phyloP scores from a whole-genome alignment of 2,329 filamentous ascomycete species.

The Ceratocystis eucalypticola region DNA sequence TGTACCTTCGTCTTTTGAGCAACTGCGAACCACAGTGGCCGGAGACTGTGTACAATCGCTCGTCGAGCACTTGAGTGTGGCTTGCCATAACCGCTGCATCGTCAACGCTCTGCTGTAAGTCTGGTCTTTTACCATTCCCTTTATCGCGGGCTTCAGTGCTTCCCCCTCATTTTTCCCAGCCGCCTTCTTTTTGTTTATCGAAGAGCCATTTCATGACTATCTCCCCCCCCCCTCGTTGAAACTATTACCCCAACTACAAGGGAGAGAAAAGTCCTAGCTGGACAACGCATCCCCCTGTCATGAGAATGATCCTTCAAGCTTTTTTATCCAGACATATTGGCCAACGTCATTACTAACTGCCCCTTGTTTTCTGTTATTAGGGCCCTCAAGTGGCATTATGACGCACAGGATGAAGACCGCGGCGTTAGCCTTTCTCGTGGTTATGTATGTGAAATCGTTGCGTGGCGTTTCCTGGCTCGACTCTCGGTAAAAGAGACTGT shows the following conservation, averaged over 20 bases:
- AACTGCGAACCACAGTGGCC: slow-evolving; percentile 52
- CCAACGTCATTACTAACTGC: background rate
- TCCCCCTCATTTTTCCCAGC: slow-evolving; percentile 4
- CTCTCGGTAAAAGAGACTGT: slow-evolving; percentile 61
- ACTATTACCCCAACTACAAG: background rate
- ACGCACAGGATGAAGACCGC: slow-evolving; percentile 47
- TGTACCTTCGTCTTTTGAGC: slow-evolving; percentile 58
- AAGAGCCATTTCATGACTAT: background rate
- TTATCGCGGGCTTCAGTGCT: background rate
- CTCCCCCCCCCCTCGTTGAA: background rate
- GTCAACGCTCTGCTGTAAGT: slow-evolving; percentile 62
- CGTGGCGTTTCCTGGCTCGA: slow-evolving; percentile 61
- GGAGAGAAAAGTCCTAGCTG: background rate
- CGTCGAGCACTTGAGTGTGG: slow-evolving; percentile 48
- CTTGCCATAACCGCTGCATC: slow-evolving; percentile 54
- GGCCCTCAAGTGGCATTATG: slow-evolving; percentile 62
- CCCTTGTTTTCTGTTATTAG: slow-evolving; percentile 29
- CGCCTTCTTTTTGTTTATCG: background rate
- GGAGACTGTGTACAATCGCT: slow-evolving; percentile 44
- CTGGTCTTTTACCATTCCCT: background rate
- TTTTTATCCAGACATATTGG: background rate
- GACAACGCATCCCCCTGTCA: slow-evolving; percentile 5
- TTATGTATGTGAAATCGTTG: slow-evolving; percentile 66
- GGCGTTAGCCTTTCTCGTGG: slow-evolving; percentile 55
- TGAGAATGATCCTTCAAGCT: slow-evolving; percentile 11